Conservation (phyloP, 257 asterid species). For the Solanum chiquidenum region DNA sequence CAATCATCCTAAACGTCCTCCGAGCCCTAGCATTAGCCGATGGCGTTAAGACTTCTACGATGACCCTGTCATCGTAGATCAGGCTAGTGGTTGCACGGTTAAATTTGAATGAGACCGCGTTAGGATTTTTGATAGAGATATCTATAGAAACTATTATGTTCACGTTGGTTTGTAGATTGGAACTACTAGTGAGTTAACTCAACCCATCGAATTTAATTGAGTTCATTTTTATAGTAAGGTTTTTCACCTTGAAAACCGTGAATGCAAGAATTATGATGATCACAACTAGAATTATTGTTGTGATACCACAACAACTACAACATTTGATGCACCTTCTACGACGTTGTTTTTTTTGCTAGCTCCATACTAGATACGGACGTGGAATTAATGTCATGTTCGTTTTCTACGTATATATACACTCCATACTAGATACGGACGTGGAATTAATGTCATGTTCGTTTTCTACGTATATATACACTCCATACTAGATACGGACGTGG, state of each 20-base stretch:
- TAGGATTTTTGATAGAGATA: conserved; percentile 20
- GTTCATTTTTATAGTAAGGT: conserved; percentile 11
- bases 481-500: neutral
- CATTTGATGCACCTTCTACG: conserved; percentile 18
- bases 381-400: neutral
- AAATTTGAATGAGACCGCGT: conserved; percentile 20
- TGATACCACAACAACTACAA: conserved; percentile 19
- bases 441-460: too few species aligned
- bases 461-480: too few species aligned
- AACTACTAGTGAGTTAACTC: neutral
- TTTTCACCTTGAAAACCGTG: conserved; percentile 18
- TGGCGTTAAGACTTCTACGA: conserved; percentile 8
- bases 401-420: neutral
- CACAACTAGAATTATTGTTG: neutral
- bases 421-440: neutral
- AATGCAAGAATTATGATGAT: conserved; percentile 4
- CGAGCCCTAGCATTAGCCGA: conserved; percentile 1
- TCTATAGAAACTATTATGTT: conserved; percentile 11
- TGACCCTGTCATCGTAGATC: conserved; percentile 1
- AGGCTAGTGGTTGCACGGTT: neutral
- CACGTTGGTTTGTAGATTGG: conserved; percentile 1
- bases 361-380: neutral
- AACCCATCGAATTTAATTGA: conserved; percentile 6
- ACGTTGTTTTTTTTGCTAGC: neutral
- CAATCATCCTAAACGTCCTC: conserved; percentile 8